These are phyloP conservation scores for Lablab purpureus DNA, from an alignment of 306 rosid genomes.

Conservation along the genomic window DNA sequence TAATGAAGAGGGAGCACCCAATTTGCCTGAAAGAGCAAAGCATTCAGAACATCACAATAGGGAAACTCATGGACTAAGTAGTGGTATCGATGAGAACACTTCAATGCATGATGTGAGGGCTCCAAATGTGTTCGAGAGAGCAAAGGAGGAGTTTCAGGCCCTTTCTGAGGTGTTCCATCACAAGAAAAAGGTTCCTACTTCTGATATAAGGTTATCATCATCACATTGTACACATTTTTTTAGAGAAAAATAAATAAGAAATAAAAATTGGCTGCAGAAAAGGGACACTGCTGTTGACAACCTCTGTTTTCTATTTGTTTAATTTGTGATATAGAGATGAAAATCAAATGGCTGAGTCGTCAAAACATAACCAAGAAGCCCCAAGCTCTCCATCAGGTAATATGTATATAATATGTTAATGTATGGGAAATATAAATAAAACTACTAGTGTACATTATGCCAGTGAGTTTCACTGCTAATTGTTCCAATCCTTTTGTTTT, in stretches of 20 bases:
- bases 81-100: conserved; percentile 50
- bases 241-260: neutral
- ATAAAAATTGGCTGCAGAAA: neutral
- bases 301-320: conserved; percentile 20
- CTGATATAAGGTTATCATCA: conserved; percentile 45
- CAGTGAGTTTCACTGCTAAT: neutral
- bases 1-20: conserved; percentile 37
- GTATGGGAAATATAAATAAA: conserved; percentile 14
- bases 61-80: conserved; percentile 61
- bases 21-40: conserved; percentile 52
- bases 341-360: conserved; percentile 38
- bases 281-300: conserved; percentile 20
- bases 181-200: conserved; percentile 53
- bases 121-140: conserved; percentile 74
- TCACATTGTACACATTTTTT: neutral
- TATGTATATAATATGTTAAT: neutral
- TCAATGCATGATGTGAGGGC: conserved; percentile 63
- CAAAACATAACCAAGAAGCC: conserved; percentile 43
- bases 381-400: conserved; percentile 59
- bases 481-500: conserved; percentile 10
- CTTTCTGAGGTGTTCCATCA: conserved; percentile 59
- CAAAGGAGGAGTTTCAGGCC: conserved; percentile 76
- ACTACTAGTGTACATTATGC: neutral
- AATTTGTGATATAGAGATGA: conserved; percentile 46
- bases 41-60: conserved; percentile 27